Evolutionary conservation across 2,329 filamentous ascomycete genomes (phyloP).

Genomic region (Balansia obtecta): DNA sequence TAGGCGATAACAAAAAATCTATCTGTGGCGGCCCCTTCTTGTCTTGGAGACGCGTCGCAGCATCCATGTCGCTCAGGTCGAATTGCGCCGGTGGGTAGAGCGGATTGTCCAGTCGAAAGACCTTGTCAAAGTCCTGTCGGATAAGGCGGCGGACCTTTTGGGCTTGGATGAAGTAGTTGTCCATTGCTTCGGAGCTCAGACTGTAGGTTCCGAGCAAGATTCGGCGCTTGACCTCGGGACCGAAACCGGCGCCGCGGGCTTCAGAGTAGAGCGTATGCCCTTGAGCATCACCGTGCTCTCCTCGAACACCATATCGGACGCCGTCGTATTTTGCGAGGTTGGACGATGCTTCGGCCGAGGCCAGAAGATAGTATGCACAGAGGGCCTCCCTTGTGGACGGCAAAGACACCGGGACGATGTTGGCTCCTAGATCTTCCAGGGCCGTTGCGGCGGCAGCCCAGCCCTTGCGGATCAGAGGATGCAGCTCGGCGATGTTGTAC

Average conservation of each 20-base stretch:
- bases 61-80: slow-evolving; percentile 48
- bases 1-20: slow-evolving; percentile 80
- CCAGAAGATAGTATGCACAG: slow-evolving; percentile 89
- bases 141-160: slow-evolving; percentile 79
- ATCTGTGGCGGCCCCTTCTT: slow-evolving; percentile 52
- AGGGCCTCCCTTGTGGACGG: slow-evolving; percentile 77
- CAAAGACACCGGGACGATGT: slow-evolving; percentile 63
- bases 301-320: slow-evolving; percentile 69
- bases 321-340: slow-evolving; percentile 97
- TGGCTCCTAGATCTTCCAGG: slow-evolving; percentile 54
- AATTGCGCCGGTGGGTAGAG: slow-evolving; percentile 43
- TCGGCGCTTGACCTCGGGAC: slow-evolving; percentile 71
- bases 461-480: slow-evolving; percentile 51
- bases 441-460: slow-evolving; percentile 53
- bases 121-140: slow-evolving; percentile 71
- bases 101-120: slow-evolving; percentile 60
- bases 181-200: slow-evolving; percentile 77
- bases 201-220: slow-evolving; percentile 86
- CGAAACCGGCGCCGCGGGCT: slow-evolving; percentile 64
- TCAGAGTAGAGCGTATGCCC: slow-evolving; percentile 61
- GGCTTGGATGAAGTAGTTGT: slow-evolving; percentile 94
- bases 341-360: slow-evolving; percentile 87
- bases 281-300: slow-evolving; percentile 36
- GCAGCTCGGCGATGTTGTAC: slow-evolving; percentile 80
- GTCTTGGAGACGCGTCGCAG: slow-evolving; percentile 35